These are phyloP conservation scores for Centella asiatica DNA, from an alignment of 129 eudicot species.

Conservation along the genomic window DNA sequence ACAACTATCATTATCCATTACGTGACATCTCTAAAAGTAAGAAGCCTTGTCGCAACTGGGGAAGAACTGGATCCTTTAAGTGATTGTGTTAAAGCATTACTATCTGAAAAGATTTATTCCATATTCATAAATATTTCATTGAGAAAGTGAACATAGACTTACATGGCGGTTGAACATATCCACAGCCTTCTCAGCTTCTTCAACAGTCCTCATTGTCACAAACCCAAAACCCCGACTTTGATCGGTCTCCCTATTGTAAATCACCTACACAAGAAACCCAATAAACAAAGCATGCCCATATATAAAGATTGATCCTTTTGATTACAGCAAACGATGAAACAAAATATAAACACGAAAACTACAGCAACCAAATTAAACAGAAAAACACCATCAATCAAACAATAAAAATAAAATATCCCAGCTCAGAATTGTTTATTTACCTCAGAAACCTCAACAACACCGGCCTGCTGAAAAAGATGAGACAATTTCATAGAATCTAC, in stretches of 20 bases:
- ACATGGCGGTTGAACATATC: slow-evolving; percentile 56
- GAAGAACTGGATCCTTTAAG: too few relatives aligned
- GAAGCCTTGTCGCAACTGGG: too few relatives aligned
- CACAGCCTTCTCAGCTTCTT: slow-evolving; percentile 85
- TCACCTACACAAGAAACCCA: slow-evolving; percentile 43
- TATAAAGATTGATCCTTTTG: neutral
- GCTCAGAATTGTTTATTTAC: slow-evolving; percentile 20
- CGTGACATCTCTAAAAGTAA: too few relatives aligned
- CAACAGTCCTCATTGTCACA: slow-evolving; percentile 82
- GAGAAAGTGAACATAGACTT: slow-evolving; percentile 20
- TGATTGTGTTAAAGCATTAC: too few relatives aligned
- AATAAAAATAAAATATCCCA: neutral
- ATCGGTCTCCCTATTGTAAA: slow-evolving; percentile 77
- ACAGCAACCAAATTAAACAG: neutral
- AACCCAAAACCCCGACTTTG: slow-evolving; percentile 85
- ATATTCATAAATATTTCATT: too few relatives aligned
- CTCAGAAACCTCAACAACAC: slow-evolving; percentile 85
- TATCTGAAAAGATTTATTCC: too few relatives aligned
- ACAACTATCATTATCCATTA: too few relatives aligned
- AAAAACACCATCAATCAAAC: neutral
- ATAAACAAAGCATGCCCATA: neutral
- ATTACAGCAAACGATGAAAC: neutral
- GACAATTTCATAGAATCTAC: slow-evolving; percentile 64
- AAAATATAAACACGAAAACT: neutral
- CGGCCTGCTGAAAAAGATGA: slow-evolving; percentile 58